Evolutionary conservation across 2,329 filamentous ascomycete species (phyloP).

Genomic region (Aspergillus sp.): DNA sequence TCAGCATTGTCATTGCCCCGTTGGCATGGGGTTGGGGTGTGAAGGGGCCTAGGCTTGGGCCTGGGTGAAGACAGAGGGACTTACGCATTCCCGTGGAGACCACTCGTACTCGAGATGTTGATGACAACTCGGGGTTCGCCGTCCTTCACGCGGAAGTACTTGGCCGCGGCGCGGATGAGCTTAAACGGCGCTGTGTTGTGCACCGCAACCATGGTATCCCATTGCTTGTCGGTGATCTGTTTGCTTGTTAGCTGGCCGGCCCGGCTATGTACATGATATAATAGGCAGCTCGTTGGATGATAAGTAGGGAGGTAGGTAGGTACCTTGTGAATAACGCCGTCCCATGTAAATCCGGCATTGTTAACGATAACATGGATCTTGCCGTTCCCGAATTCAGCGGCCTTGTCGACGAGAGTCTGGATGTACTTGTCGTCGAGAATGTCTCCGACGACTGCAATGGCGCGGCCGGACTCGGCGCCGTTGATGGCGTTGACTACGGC

Average conservation of each 20-base stretch:
- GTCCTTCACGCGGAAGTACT: slow-evolving; percentile 85
- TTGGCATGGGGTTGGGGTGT: background rate
- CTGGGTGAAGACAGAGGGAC: too few relatives aligned
- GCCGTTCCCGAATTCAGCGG: slow-evolving; percentile 77
- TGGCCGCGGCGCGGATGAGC: slow-evolving; percentile 74
- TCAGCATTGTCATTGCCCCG: background rate
- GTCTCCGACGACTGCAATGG: slow-evolving; percentile 74
- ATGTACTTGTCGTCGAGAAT: slow-evolving; percentile 72
- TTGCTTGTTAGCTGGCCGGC: background rate
- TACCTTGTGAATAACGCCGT: slow-evolving; percentile 84
- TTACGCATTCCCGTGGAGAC: slow-evolving; percentile 76
- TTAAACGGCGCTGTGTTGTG: slow-evolving; percentile 86
- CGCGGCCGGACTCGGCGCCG: slow-evolving; percentile 58
- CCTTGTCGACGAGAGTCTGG: slow-evolving; percentile 67
- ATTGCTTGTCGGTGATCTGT: slow-evolving; percentile 82
- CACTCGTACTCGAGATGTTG: slow-evolving; percentile 76
- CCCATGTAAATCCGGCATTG: slow-evolving; percentile 91
- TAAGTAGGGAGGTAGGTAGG: slow-evolving; percentile 5
- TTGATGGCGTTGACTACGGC: slow-evolving; percentile 71
- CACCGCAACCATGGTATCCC: slow-evolving; percentile 81
- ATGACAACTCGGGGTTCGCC: slow-evolving; percentile 75
- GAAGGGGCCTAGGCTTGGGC: too few relatives aligned
- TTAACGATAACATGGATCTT: slow-evolving; percentile 93
- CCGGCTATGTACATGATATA: background rate
- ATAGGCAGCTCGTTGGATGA: too few relatives aligned